phyloP scores from a whole-genome alignment of 1,139 yeast species.

The Yamadazyma trypodendri region DNA sequence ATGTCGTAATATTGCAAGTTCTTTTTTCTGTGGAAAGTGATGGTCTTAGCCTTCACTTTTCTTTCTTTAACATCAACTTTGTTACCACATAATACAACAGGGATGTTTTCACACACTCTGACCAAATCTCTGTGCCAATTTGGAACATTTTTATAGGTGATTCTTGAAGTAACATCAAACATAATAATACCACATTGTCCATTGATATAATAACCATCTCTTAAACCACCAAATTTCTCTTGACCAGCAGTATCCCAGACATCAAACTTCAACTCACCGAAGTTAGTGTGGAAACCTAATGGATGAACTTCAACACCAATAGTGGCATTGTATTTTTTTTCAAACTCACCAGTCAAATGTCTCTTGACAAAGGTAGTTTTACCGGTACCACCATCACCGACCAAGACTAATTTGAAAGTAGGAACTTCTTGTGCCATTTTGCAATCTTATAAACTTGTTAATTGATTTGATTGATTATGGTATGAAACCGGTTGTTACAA shows the following conservation, averaged over 20 bases:
- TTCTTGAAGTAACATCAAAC: constrained; percentile 99
- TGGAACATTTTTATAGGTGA: constrained; percentile 99
- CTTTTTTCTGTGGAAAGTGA: constrained; percentile 99
- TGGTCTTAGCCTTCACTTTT: constrained; percentile 99
- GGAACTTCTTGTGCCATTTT: constrained; percentile 83
- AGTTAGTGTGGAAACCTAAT: constrained; percentile 96
- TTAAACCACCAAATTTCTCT: constrained; percentile 99
- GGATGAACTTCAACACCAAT: constrained; percentile 99
- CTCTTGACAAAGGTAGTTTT: constrained; percentile 99
- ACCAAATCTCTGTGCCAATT: constrained; percentile 99
- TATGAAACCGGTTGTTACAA: neutral
- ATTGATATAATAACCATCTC: constrained; percentile 99
- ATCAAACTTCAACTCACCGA: constrained; percentile 97
- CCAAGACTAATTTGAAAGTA: constrained; percentile 95
- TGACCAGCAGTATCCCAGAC: constrained; percentile 99
- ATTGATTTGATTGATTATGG: constrained; percentile 8
- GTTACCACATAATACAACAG: constrained; percentile 98
- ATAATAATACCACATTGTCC: constrained; percentile 99
- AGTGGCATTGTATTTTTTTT: constrained; percentile 98
- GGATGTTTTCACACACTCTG: constrained; percentile 99
- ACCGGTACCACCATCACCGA: constrained; percentile 99
- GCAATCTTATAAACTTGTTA: constrained; percentile 19
- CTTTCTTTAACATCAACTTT: constrained; percentile 99
- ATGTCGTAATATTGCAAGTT: constrained; percentile 99
- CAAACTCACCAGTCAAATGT: constrained; percentile 99